Base-by-base conservation (phyloP, 371 early-diverging fungal species). In the Dichotomocladium elegans region DNA sequence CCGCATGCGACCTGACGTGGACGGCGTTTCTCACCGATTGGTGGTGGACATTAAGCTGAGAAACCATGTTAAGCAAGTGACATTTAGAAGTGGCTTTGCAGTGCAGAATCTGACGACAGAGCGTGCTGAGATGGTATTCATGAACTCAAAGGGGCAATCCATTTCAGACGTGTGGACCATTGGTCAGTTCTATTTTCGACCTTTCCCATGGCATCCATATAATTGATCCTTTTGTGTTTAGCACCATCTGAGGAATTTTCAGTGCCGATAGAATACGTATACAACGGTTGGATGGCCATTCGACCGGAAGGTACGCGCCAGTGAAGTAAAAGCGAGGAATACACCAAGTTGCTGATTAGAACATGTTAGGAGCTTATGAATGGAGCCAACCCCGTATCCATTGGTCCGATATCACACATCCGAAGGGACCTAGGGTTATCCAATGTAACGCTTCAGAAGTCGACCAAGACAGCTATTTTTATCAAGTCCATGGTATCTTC, bases 51-150 rank as follows among this genome's bases (percentile, higher is more conserved):
- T 94, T 47, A 63, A 64, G 44, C 64, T 93, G 29, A 72, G 79
- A 41, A 71, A 87, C 40, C 83, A 88, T 43, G 75, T 91, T 50
- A 94, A 94, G 65, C 64, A 76, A 28, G 92, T 94, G 5, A 88
- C 85, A 0, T 83, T 94, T 58, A 81, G 89, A 30, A 88, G 90
- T 28, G 74, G 88, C 1, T 67, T 90, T 5, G 70, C 78, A 0
- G 46, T 92, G 0, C 70, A 75, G 28, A 94, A 94, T 67, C 66
- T 56, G 4, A 83, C 89, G 2, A 55, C 61, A 3, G 43, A 81
- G 4, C 44, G 24, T 33, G 17, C 46, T 3, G 26, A 53, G 27
- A 9, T 44, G 85, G 10, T 73, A 70, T 15, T 66, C 86, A 41
- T 74, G 79, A 40, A 83, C 80, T 41, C 61, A 55, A 34, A 68